A percentile compares a stretch with the other conserved stretches of the same genome.
These are phyloP conservation scores for Fusarium proliferatum DNA, from an alignment of 2,329 filamentous ascomycete genomes.

Conservation along the genomic window DNA sequence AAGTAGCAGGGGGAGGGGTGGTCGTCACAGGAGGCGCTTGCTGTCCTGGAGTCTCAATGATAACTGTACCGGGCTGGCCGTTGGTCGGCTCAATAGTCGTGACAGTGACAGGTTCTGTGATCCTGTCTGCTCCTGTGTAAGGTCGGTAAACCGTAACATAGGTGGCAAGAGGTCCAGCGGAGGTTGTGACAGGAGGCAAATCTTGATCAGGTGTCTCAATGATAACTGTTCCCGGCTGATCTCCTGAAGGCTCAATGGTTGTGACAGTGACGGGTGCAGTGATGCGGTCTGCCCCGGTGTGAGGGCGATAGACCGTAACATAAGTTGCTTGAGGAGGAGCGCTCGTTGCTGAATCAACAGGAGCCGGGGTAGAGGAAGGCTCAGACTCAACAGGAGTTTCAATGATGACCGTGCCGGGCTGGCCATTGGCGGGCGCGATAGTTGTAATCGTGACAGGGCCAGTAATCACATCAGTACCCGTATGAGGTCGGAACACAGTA, in stretches of 20 bases:
- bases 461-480: conserved; percentile 13
- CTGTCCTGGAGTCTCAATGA: conserved; percentile 29
- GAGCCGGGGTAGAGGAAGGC: not conserved
- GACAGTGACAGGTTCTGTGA: conserved; percentile 21
- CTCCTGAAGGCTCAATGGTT: conserved; percentile 17
- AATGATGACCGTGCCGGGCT: conserved; percentile 28
- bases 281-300: conserved; percentile 16
- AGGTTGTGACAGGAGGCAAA: conserved; percentile 19
- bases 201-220: conserved; percentile 27
- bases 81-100: conserved; percentile 23
- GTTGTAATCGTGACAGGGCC: conserved; percentile 21
- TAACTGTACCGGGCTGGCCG: conserved; percentile 28
- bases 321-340: conserved; percentile 8
- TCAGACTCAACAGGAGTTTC: conserved; percentile 18
- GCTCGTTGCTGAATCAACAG: not conserved
- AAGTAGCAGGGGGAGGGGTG: conserved; percentile 3
- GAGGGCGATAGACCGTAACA: conserved; percentile 28
- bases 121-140: conserved; percentile 9
- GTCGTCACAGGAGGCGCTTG: conserved; percentile 23
- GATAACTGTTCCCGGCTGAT: conserved; percentile 27
- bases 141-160: conserved; percentile 30
- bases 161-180: conserved; percentile 11
- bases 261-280: conserved; percentile 19
- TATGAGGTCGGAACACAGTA: conserved; percentile 24
- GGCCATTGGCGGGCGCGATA: conserved; percentile 10